phyloP scores from a whole-genome alignment of 2,329 filamentous ascomycete species.

The Orbilia javanica region DNA sequence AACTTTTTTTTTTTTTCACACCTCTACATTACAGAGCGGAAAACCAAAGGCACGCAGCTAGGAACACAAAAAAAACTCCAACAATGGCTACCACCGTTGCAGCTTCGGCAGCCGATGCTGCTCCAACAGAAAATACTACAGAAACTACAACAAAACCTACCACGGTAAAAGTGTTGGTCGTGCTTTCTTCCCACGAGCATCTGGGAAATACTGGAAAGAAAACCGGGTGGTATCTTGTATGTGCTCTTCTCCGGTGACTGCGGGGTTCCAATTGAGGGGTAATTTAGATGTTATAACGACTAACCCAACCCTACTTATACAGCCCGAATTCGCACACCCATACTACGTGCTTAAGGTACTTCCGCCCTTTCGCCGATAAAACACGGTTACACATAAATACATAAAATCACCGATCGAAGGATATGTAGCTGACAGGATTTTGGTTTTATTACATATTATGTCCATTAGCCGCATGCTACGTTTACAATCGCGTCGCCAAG shows the following conservation, averaged over 20 bases:
- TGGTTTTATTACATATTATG: not conserved
- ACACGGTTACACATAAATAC: not conserved
- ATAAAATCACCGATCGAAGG: not conserved
- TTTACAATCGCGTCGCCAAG: conserved; percentile 74
- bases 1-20: no score
- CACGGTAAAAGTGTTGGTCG: conserved; percentile 75
- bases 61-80: not conserved
- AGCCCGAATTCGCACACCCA: conserved; percentile 75
- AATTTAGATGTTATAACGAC: not conserved
- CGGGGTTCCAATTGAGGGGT: not conserved
- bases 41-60: not conserved
- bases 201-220: conserved; percentile 69
- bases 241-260: not conserved
- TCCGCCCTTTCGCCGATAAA: not conserved
- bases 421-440: not conserved
- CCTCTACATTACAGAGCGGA: not conserved
- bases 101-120: not conserved
- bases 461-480: conserved; percentile 69
- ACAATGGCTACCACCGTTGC: conserved; percentile 32
- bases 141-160: conserved; percentile 43
- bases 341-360: conserved; percentile 68
- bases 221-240: conserved; percentile 79
- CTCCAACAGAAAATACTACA: not conserved
- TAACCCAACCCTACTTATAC: conserved; percentile 8
- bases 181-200: conserved; percentile 75